These are phyloP conservation scores for Erythrophleum ivorense DNA, from an alignment of 331 rosid species.

Conservation along the genomic window DNA sequence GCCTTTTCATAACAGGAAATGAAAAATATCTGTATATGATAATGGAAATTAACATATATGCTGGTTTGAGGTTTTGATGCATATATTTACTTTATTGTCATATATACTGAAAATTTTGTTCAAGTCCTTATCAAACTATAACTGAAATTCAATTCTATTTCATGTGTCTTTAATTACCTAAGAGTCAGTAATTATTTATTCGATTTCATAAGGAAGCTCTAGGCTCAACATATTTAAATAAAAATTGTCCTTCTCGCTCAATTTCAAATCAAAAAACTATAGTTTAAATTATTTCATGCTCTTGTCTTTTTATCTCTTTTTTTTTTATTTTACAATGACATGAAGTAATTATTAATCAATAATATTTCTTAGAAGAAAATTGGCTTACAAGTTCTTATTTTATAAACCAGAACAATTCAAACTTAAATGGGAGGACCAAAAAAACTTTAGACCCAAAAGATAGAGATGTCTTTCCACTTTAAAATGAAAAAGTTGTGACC, in stretches of 20 bases:
- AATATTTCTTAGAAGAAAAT: constrained; percentile 13
- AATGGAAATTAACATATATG: constrained; percentile 20
- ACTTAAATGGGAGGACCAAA: not conserved
- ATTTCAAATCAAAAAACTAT: too few species aligned
- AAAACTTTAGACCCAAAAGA: not conserved
- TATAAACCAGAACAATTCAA: not conserved
- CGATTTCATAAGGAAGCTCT: too few species aligned
- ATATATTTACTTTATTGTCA: not conserved
- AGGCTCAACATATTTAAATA: too few species aligned
- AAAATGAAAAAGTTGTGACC: not conserved
- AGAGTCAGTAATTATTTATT: too few species aligned
- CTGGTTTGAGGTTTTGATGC: constrained; percentile 25
- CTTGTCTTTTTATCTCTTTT: not conserved
- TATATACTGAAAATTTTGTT: not conserved
- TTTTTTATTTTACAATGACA: not conserved
- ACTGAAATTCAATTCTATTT: not conserved
- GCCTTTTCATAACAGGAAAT: constrained; percentile 19
- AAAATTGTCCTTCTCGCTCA: too few species aligned
- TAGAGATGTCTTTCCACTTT: not conserved
- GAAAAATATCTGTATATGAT: constrained; percentile 36
- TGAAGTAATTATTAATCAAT: not conserved
- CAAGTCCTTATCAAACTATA: not conserved
- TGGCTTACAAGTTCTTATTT: constrained; percentile 3
- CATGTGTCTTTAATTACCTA: too few species aligned
- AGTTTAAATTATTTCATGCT: not conserved